Evolutionary conservation across 352 stramenopile genomes (phyloP).

Genomic region (Heterotrichella gracilis): DNA sequence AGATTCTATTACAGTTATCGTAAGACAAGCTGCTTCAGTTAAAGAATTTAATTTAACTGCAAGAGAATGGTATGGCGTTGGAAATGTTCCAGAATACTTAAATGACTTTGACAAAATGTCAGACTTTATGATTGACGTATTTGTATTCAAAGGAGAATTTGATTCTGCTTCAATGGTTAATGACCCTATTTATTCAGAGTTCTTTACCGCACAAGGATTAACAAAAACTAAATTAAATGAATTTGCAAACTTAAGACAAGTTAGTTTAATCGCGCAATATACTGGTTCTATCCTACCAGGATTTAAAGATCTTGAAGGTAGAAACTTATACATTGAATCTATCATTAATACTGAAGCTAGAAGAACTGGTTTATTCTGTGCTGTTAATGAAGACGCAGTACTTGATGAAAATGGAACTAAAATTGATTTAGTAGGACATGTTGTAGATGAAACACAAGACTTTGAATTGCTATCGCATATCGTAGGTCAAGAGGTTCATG

Average conservation of each 20-base stretch:
- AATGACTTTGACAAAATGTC: background rate
- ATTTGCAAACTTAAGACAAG: slow-evolving; percentile 7
- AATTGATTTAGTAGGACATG: slow-evolving; percentile 13
- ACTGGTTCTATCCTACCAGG: background rate
- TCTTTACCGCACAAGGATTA: background rate
- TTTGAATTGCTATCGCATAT: too few species aligned
- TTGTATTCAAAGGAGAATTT: too few species aligned
- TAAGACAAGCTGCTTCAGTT: slow-evolving; percentile 1
- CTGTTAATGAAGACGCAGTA: slow-evolving; percentile 3
- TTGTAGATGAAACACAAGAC: too few species aligned
- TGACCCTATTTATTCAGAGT: slow-evolving; percentile 5
- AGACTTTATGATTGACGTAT: slow-evolving; percentile 3
- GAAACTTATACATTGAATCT: slow-evolving; percentile 10
- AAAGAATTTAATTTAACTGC: slow-evolving; percentile 1
- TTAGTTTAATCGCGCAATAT: slow-evolving; percentile 10
- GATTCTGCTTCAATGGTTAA: background rate
- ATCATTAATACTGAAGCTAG: slow-evolving; percentile 1
- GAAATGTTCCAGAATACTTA: background rate
- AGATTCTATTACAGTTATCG: slow-evolving; percentile 10
- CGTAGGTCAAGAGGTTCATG: too few species aligned
- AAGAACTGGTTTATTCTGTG: slow-evolving; percentile 12
- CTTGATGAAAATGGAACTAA: background rate
- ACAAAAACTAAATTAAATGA: background rate
- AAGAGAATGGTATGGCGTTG: slow-evolving; percentile 10
- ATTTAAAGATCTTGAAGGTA: slow-evolving; percentile 10